Evolutionary conservation across 495 filamentous ascomycete genomes (phyloP).

Genomic region (Aspergillus saccharolyticus): DNA sequence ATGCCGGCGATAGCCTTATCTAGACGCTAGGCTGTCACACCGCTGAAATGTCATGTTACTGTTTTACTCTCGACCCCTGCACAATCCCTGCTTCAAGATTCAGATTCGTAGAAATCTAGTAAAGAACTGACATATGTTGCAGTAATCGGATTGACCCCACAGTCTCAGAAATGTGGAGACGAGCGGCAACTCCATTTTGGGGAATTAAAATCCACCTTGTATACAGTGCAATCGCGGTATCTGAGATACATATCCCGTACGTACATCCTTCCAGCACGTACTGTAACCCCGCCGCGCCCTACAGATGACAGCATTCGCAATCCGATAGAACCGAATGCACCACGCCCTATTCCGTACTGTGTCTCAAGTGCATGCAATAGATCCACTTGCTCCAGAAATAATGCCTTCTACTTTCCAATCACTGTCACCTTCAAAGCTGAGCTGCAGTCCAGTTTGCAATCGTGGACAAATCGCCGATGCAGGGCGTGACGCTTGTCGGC

Average conservation of each 20-base stretch:
- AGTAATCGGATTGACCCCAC: not conserved
- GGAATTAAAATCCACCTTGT: not conserved
- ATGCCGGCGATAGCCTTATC: conserved; percentile 43
- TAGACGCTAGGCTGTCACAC: conserved; percentile 24
- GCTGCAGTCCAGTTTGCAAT: not conserved
- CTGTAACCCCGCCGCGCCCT: conserved; percentile 17
- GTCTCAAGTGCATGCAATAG: not conserved
- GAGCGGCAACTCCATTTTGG: not conserved
- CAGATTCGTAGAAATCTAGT: not conserved
- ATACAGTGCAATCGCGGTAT: too few species aligned
- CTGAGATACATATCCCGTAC: not conserved
- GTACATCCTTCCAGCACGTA: too few species aligned
- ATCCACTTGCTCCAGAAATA: too few species aligned
- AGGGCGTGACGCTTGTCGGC: conserved; percentile 4
- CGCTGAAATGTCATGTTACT: not conserved
- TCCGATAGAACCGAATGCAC: not conserved
- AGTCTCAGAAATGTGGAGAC: not conserved
- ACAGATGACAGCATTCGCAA: conserved; percentile 13
- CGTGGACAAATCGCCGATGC: not conserved
- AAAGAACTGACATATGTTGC: not conserved
- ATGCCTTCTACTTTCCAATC: not conserved
- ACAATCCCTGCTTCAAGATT: not conserved
- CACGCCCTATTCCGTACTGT: not conserved
- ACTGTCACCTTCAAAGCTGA: not conserved
- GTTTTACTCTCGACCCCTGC: not conserved